These are phyloP conservation scores for Linum lewisii DNA, from an alignment of 345 rosid species.

Conservation along the genomic window DNA sequence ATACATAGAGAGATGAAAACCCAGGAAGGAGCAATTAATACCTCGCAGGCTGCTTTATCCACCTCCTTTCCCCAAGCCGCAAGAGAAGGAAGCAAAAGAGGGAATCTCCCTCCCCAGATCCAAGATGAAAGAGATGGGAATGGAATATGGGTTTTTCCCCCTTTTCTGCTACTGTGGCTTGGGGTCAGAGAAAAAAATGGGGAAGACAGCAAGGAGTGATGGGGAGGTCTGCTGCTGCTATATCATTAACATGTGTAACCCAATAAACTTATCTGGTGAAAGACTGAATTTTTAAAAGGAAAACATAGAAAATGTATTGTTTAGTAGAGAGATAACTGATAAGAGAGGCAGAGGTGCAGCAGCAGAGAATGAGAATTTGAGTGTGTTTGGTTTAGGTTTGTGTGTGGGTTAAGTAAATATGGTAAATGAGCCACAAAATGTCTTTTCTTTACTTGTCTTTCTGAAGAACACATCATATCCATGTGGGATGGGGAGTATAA, in stretches of 20 bases:
- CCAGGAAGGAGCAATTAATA: not conserved
- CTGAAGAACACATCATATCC: constrained; percentile 34
- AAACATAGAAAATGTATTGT: not conserved
- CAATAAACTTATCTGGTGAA: constrained; percentile 6
- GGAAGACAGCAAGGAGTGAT: constrained; percentile 26
- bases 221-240: constrained; percentile 24
- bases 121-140: constrained; percentile 26
- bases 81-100: constrained; percentile 16
- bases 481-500: constrained; percentile 63
- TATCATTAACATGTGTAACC: constrained; percentile 6
- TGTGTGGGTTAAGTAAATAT: too few species aligned
- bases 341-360: constrained; percentile 7
- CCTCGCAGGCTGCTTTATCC: not conserved
- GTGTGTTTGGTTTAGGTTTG: constrained; percentile 14
- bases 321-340: not conserved
- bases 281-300: not conserved
- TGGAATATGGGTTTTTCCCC: constrained; percentile 14
- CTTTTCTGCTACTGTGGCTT: constrained; percentile 5
- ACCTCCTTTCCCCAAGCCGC: not conserved
- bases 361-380: constrained; percentile 2
- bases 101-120: constrained; percentile 46
- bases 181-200: constrained; percentile 21
- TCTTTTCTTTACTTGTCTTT: constrained; percentile 14
- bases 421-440: constrained; percentile 17
- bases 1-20: not conserved